Evolutionary conservation across 805 yeast species (phyloP).

Genomic region (Candida oleophila): DNA sequence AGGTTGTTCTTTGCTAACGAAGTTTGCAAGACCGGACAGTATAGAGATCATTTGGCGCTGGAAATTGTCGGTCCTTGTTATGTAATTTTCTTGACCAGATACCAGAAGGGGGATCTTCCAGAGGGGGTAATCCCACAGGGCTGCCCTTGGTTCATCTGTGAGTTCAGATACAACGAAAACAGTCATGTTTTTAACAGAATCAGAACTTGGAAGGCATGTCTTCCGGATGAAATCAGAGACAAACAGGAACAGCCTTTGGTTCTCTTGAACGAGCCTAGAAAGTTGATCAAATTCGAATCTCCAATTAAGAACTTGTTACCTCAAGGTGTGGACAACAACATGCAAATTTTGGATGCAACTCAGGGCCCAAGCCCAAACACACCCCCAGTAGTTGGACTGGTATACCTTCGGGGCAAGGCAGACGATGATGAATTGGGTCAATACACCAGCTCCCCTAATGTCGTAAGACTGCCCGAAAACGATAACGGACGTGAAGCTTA

Average conservation of each 20-base stretch:
- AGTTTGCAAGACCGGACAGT: conserved; percentile 95
- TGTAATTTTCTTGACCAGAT: conserved; percentile 91
- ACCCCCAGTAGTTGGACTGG: conserved; percentile 94
- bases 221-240: conserved; percentile 94
- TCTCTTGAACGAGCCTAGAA: conserved; percentile 65
- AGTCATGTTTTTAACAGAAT: conserved; percentile 91
- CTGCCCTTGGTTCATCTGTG: conserved; percentile 89
- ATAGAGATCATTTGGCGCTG: conserved; percentile 85
- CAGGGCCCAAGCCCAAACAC: conserved; percentile 76
- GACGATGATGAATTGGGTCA: conserved; percentile 84
- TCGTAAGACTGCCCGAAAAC: conserved; percentile 36
- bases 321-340: conserved; percentile 66
- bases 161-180: conserved; percentile 87
- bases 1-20: conserved; percentile 89
- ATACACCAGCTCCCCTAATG: conserved; percentile 46
- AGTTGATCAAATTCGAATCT: conserved; percentile 73
- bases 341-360: conserved; percentile 79
- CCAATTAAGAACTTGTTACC: conserved; percentile 81
- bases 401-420: conserved; percentile 72
- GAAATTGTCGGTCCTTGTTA: conserved; percentile 93
- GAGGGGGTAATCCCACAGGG: conserved; percentile 58
- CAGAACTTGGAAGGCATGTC: conserved; percentile 97
- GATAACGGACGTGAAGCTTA: conserved; percentile 43
- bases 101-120: conserved; percentile 91
- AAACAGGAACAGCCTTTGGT: conserved; percentile 72